Evolutionary conservation across 208 protist species (phyloP).

Genomic region (Blastocrithidia nonstop): DNA sequence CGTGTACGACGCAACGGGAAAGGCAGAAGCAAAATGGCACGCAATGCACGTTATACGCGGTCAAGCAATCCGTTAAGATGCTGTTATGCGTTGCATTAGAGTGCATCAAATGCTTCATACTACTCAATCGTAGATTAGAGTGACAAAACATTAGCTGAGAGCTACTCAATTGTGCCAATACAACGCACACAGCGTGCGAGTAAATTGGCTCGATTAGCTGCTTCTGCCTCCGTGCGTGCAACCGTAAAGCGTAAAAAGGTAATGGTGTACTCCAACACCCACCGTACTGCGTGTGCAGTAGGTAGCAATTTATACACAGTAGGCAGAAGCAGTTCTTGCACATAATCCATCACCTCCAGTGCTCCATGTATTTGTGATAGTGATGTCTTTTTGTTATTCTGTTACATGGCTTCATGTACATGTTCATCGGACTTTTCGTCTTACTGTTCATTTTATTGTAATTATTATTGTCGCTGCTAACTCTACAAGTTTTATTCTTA

Average conservation of each 20-base stretch:
- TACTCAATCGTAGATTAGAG: slow-evolving; percentile 41
- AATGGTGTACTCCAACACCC: slow-evolving; percentile 79
- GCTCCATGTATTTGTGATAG: slow-evolving; percentile 49
- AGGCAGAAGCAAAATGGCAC: slow-evolving; percentile 11
- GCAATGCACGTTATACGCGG: slow-evolving; percentile 29
- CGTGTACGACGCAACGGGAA: slow-evolving; percentile 43
- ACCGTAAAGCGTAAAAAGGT: slow-evolving; percentile 41
- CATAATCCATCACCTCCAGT: slow-evolving; percentile 39
- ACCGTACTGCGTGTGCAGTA: slow-evolving; percentile 47
- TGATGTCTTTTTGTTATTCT: slow-evolving; percentile 1
- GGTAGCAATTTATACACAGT: slow-evolving; percentile 20
- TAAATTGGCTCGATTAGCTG: slow-evolving; percentile 30
- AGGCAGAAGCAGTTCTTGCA: slow-evolving; percentile 21
- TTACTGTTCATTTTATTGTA: neutral
- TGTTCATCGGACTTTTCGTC: neutral
- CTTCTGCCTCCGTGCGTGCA: slow-evolving; percentile 28
- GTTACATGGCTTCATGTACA: slow-evolving; percentile 2
- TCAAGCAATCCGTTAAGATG: slow-evolving; percentile 28
- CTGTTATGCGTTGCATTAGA: slow-evolving; percentile 24
- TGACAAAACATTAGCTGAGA: slow-evolving; percentile 45
- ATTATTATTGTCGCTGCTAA: neutral
- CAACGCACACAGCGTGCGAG: slow-evolving; percentile 61
- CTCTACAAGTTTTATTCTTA: neutral
- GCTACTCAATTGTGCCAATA: slow-evolving; percentile 48
- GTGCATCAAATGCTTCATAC: slow-evolving; percentile 39